phyloP scores from a whole-genome alignment of 2,329 filamentous ascomycete species.

The Sarocladium brachiariae region DNA sequence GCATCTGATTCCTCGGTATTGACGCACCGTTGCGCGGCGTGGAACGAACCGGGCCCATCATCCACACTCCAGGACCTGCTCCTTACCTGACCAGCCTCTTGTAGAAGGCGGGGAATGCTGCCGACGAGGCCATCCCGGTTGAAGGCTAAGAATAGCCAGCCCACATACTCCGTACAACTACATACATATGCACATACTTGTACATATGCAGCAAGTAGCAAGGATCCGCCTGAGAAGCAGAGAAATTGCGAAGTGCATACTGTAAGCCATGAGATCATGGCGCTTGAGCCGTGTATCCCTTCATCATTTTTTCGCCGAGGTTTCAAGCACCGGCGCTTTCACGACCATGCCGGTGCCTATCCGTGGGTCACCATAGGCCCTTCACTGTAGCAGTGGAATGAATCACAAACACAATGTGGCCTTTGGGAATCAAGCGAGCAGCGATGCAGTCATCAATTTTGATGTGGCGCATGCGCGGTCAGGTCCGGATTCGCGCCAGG shows the following conservation, averaged over 20 bases:
- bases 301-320: not conserved
- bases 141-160: slow-evolving; percentile 9
- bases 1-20: not conserved
- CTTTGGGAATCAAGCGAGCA: not conserved
- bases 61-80: not conserved
- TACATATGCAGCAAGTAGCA: not conserved
- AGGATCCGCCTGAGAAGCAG: not conserved
- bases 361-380: slow-evolving; percentile 1
- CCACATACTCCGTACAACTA: too few relatives aligned
- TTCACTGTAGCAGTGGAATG: not conserved
- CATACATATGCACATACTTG: too few relatives aligned
- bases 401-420: too few relatives aligned
- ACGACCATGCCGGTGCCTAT: not conserved
- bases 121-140: slow-evolving; percentile 4
- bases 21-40: not conserved
- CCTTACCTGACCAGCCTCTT: not conserved
- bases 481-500: not conserved
- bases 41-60: slow-evolving; percentile 2
- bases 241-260: slow-evolving; percentile 6
- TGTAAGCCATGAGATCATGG: slow-evolving; percentile 9
- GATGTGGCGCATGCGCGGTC: not conserved
- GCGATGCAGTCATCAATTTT: not conserved
- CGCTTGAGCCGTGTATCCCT: not conserved
- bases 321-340: not conserved
- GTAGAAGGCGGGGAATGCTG: slow-evolving; percentile 8